A percentile compares a stretch with the other conserved stretches of the same genome.
Conservation (phyloP, 768 basidiomycete genomes). For the Boletus pseudo-olivaceus region DNA sequence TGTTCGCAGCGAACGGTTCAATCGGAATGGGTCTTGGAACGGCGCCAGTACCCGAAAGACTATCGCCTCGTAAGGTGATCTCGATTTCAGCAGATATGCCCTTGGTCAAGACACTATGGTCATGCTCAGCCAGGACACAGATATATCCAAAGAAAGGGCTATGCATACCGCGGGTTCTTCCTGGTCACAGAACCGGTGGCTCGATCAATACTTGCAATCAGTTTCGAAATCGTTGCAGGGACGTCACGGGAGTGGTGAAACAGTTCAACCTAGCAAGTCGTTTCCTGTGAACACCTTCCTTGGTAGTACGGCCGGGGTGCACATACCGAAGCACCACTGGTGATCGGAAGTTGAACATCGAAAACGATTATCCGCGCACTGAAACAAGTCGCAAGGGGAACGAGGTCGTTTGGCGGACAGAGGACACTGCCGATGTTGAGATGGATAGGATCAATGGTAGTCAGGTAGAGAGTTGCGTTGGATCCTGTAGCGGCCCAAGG, state of each 20-base stretch:
- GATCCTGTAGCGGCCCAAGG: conserved; percentile 90
- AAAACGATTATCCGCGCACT: conserved; percentile 90
- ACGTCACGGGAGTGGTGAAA: conserved; percentile 94
- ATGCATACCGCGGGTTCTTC: conserved; percentile 69
- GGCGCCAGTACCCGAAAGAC: conserved; percentile 44
- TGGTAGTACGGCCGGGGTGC: neutral
- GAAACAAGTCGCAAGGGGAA: conserved; percentile 76
- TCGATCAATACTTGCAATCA: conserved; percentile 78
- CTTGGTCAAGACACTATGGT: conserved; percentile 76
- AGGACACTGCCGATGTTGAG: conserved; percentile 86
- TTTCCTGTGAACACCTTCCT: neutral
- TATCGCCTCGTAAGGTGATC: conserved; percentile 63
- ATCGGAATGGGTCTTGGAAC: conserved; percentile 67
- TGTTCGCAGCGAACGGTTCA: conserved; percentile 83
- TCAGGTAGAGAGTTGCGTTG: conserved; percentile 83
- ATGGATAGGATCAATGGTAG: conserved; percentile 80
- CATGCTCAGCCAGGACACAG: conserved; percentile 4
- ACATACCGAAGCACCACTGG: conserved; percentile 76
- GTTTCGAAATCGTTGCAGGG: conserved; percentile 81
- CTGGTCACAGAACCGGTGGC: conserved; percentile 69
- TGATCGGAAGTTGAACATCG: conserved; percentile 88
- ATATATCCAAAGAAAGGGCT: neutral
- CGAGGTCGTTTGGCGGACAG: conserved; percentile 66
- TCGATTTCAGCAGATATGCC: conserved; percentile 82
- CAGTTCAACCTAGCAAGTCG: conserved; percentile 66